A percentile compares a stretch with the other conserved stretches of the same genome.
Evolutionary conservation across 352 stramenopile species (phyloP).

Genomic region (Globisporangium nagaii): DNA sequence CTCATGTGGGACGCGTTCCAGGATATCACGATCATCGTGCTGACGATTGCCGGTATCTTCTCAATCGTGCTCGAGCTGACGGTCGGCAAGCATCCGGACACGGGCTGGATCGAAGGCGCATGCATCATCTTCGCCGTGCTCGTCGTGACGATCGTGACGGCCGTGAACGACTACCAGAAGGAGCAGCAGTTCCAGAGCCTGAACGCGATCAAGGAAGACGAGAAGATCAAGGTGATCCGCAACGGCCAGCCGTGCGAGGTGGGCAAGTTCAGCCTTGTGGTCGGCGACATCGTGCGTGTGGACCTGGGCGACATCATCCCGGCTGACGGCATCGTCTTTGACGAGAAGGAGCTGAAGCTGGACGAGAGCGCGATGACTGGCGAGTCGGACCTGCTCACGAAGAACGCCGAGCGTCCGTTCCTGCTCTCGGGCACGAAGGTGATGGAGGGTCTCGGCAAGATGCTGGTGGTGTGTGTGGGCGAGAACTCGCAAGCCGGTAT

Average conservation of each 20-base stretch:
- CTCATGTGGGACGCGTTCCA: slow-evolving; percentile 89
- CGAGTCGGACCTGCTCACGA: slow-evolving; percentile 83
- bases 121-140: slow-evolving; percentile 88
- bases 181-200: slow-evolving; percentile 85
- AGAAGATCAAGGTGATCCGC: slow-evolving; percentile 75
- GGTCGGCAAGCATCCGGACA: slow-evolving; percentile 45
- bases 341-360: slow-evolving; percentile 81
- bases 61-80: slow-evolving; percentile 68
- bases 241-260: slow-evolving; percentile 53
- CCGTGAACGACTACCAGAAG: slow-evolving; percentile 89
- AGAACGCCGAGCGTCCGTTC: slow-evolving; percentile 76
- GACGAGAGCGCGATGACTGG: slow-evolving; percentile 90
- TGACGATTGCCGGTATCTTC: slow-evolving; percentile 80
- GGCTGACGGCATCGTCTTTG: slow-evolving; percentile 84
- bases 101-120: slow-evolving; percentile 83
- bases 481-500: slow-evolving; percentile 88
- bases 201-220: slow-evolving; percentile 72
- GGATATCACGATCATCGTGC: slow-evolving; percentile 87
- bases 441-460: slow-evolving; percentile 86
- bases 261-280: slow-evolving; percentile 75
- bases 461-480: slow-evolving; percentile 91
- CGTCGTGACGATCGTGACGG: slow-evolving; percentile 84
- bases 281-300: slow-evolving; percentile 86
- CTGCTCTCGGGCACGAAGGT: slow-evolving; percentile 90
- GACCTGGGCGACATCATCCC: slow-evolving; percentile 88